phyloP scores from a whole-genome alignment of 2,329 filamentous ascomycete species.

The Macrophomina pseudophaseolina region DNA sequence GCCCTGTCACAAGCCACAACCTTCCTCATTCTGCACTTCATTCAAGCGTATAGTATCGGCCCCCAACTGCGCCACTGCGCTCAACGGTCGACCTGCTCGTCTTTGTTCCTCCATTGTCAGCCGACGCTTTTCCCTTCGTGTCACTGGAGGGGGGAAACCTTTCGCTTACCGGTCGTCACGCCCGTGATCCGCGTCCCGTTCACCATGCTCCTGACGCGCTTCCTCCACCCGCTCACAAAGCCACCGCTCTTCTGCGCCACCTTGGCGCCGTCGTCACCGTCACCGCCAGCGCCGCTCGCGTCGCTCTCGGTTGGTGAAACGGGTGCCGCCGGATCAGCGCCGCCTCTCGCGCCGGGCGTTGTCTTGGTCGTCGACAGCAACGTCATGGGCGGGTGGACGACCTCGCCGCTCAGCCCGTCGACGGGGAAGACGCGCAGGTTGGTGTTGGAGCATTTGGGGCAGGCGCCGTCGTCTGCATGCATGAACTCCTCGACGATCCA shows the following conservation, averaged over 20 bases:
- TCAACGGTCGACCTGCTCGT: not conserved
- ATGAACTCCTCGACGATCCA: constrained; percentile 21
- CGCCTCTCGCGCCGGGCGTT: not conserved
- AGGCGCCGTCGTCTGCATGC: constrained; percentile 13
- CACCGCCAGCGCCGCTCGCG: not conserved
- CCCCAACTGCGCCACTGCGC: not conserved
- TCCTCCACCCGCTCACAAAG: not conserved
- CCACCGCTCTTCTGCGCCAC: not conserved
- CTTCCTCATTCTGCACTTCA: not conserved
- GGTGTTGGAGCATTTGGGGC: not conserved
- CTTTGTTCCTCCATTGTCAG: not conserved
- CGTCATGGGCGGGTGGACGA: constrained; percentile 6
- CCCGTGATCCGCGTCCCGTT: not conserved
- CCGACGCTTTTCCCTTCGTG: not conserved
- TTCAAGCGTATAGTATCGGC: not conserved
- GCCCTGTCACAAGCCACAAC: constrained; percentile 1
- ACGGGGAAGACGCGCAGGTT: not conserved
- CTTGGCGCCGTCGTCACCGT: not conserved
- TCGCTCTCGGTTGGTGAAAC: not conserved
- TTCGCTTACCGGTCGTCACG: not conserved
- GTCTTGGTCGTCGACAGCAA: not conserved
- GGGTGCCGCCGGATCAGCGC: not conserved
- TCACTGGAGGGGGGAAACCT: not conserved
- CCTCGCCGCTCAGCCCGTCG: constrained; percentile 5
- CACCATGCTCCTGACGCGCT: constrained; percentile 12